phyloP scores from a whole-genome alignment of 1,139 yeast species.

The Pneumocystis canis region DNA sequence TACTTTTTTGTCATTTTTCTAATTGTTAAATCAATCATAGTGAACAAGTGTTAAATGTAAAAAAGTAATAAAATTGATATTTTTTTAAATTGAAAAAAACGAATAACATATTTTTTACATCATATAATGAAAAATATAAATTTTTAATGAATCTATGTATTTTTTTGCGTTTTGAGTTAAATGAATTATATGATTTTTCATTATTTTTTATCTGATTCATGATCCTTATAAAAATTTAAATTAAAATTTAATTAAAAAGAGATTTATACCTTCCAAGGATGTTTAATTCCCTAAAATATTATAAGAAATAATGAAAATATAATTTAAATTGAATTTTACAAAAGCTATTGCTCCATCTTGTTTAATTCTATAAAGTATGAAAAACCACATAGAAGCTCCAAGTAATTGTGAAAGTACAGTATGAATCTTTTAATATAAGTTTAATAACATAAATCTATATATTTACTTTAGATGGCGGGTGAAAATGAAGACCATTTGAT shows the following conservation, averaged over 20 bases:
- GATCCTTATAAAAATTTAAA: neutral
- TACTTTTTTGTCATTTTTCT: too few species aligned
- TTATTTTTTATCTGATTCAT: neutral
- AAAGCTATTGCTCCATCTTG: conserved; percentile 29
- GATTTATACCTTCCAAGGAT: neutral
- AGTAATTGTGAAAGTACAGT: conserved; percentile 24
- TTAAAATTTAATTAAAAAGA: neutral
- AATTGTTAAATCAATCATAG: too few species aligned
- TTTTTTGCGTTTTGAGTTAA: neutral
- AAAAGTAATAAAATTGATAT: too few species aligned
- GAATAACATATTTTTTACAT: too few species aligned
- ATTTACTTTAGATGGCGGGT: neutral
- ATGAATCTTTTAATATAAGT: neutral
- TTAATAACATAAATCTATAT: neutral
- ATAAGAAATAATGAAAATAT: neutral
- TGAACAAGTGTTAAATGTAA: too few species aligned
- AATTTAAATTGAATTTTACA: neutral
- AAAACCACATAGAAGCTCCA: conserved; percentile 82
- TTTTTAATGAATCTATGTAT: too few species aligned
- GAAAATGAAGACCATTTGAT: neutral
- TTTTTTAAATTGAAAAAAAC: too few species aligned
- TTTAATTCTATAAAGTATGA: conserved; percentile 62
- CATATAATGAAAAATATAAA: too few species aligned
- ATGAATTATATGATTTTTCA: neutral
- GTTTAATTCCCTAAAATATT: neutral